Evolutionary conservation across 441 rosid species (phyloP).

Genomic region (Adansonia grandidieri): DNA sequence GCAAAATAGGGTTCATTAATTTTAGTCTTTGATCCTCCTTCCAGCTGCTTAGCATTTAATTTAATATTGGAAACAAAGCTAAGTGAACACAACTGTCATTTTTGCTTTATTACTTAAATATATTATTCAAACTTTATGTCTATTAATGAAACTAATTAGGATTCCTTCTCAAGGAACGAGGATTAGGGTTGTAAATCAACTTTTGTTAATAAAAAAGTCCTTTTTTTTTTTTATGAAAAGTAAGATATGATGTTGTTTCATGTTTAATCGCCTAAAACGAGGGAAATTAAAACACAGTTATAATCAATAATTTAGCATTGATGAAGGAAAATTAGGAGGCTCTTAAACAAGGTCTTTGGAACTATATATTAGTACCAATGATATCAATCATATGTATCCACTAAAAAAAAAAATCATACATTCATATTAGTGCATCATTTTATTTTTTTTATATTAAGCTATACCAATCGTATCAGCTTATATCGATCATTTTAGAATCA

Average conservation of each 20-base stretch:
- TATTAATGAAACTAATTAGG: conserved; percentile 18
- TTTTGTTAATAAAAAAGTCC: conserved; percentile 27
- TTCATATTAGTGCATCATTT: no score
- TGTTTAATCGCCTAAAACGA: conserved; percentile 7
- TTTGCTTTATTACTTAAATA: conserved; percentile 51
- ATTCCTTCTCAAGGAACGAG: conserved; percentile 19
- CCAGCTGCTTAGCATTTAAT: conserved; percentile 61
- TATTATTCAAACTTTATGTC: conserved; percentile 29
- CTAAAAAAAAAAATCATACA: no score
- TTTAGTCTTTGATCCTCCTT: conserved; percentile 28
- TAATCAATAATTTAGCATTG: conserved; percentile 6
- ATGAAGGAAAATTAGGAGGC: not conserved
- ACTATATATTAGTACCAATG: no score
- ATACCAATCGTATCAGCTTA: no score
- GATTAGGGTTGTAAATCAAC: conserved; percentile 30
- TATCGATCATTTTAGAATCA: no score
- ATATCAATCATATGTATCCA: no score
- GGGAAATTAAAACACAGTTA: not conserved
- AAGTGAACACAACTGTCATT: conserved; percentile 43
- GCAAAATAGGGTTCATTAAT: conserved; percentile 26
- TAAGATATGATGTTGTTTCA: conserved; percentile 26
- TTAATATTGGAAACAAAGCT: conserved; percentile 33
- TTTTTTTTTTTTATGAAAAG: conserved; percentile 21
- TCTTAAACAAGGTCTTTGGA: not conserved
- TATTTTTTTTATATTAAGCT: no score